These are phyloP conservation scores for Ambrosia hybrid DNA, from an alignment of 140 eudicot genomes.

Conservation along the genomic window DNA sequence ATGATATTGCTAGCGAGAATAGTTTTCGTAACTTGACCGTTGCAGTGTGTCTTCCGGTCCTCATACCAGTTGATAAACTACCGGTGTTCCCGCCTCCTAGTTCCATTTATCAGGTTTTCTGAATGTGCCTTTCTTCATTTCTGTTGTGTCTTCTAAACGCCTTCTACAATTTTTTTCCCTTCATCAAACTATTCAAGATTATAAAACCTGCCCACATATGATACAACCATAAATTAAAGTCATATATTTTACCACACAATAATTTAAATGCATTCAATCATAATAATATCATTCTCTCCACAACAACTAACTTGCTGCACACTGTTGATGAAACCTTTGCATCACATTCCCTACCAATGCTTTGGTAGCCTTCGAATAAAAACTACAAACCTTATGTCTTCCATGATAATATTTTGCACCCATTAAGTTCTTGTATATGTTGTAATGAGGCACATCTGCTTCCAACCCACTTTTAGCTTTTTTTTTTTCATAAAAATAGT, in stretches of 20 bases:
- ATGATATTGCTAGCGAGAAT: conserved; percentile 42
- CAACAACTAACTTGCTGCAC: no score
- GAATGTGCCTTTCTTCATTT: conserved; percentile 82
- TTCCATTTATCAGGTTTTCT: conserved; percentile 41
- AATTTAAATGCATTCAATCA: not conserved
- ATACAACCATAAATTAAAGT: conserved; percentile 7
- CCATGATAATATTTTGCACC: no score
- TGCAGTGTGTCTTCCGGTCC: conserved; percentile 66
- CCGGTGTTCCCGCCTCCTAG: conserved; percentile 45
- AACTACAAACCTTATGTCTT: no score
- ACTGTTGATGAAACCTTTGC: no score
- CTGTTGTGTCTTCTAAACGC: conserved; percentile 85
- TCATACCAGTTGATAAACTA: conserved; percentile 52
- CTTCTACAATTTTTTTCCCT: conserved; percentile 77
- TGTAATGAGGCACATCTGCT: no score
- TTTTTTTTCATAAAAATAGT: no score
- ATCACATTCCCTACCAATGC: no score
- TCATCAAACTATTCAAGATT: conserved; percentile 91
- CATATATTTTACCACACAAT: not conserved
- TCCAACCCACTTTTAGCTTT: no score
- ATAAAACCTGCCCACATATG: conserved; percentile 63
- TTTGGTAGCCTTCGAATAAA: no score
- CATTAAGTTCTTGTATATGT: no score
- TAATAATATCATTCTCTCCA: no score
- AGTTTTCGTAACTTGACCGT: conserved; percentile 57